Evolutionary conservation across 2,329 filamentous ascomycete species (phyloP).

Genomic region (Intubia oerlemansii): DNA sequence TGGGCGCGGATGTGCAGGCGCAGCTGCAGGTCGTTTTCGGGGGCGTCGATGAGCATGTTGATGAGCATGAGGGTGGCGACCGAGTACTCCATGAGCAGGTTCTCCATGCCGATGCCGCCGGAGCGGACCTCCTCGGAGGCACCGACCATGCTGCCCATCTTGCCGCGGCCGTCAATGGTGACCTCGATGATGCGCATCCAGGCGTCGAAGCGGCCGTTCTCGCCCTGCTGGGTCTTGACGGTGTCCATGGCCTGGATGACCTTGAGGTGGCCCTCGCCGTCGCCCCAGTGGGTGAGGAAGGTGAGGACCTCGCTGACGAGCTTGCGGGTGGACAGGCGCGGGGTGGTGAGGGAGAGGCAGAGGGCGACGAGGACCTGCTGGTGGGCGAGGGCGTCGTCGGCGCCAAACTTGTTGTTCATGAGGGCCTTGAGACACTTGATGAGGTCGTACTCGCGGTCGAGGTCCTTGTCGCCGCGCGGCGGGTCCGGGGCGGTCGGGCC

Average conservation of each 20-base stretch:
- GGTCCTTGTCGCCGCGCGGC: slow-evolving; percentile 47
- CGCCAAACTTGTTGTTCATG: slow-evolving; percentile 99
- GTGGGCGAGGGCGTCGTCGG: slow-evolving; percentile 80
- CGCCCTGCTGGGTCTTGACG: slow-evolving; percentile 69
- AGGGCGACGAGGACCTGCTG: slow-evolving; percentile 79
- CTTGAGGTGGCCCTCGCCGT: slow-evolving; percentile 70
- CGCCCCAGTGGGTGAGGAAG: slow-evolving; percentile 85
- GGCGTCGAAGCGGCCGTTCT: slow-evolving; percentile 89
- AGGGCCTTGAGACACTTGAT: slow-evolving; percentile 92
- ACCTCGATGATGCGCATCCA: slow-evolving; percentile 99
- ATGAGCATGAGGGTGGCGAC: slow-evolving; percentile 85
- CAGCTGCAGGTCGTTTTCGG: slow-evolving; percentile 71
- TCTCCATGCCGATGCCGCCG: slow-evolving; percentile 96
- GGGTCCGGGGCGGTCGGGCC: slow-evolving; percentile 45
- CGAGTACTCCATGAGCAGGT: slow-evolving; percentile 96
- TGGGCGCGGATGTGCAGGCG: slow-evolving; percentile 89
- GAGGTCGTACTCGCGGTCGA: slow-evolving; percentile 90
- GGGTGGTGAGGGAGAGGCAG: slow-evolving; percentile 68
- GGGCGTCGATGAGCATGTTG: slow-evolving; percentile 90
- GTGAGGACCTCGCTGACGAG: slow-evolving; percentile 91
- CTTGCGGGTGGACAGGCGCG: slow-evolving; percentile 77
- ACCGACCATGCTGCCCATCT: slow-evolving; percentile 95
- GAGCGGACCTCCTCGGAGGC: slow-evolving; percentile 91
- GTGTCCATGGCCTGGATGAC: slow-evolving; percentile 85
- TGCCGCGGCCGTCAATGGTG: slow-evolving; percentile 86